Evolutionary conservation across 208 protist species (phyloP), one percentile per base, ranked within the genome.

Genomic region (Trypanosoma mega): DNA sequence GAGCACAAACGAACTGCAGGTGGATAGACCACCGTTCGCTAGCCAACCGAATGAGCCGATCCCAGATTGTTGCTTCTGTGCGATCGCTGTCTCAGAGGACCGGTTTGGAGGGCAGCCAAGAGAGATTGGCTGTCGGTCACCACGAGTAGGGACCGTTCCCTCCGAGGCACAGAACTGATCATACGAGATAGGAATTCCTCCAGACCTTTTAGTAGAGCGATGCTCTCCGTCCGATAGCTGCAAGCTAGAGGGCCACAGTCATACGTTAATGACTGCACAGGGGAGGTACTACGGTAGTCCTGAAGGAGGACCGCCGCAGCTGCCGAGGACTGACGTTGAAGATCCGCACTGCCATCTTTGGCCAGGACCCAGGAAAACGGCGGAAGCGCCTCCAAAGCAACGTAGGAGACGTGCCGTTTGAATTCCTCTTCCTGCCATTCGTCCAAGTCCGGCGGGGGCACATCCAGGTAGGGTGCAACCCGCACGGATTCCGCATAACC

Each of bases 181-280:
- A 39, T 39, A 12, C 34, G 6, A 39, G 34, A 39, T 39, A 39
- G 6, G 34, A 39, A 16, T 6, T 9, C 1, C 11, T 9, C 29
- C 2, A 55, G 20, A 23, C 27, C 14, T 20, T 6, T 14, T 5
- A 55, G 30, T 3, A 41, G 4, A 20, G 50, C 50, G 23, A 37
- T 39, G 5, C 27, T 24, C 9, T 55, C 30, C 1, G 50, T 55
- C 30, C 50, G 23, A 2, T 41, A 55, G 20, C 50, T 55, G 30
- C 50, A 55, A 37, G 50, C 34, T 16, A 39, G 30, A 41, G 30
- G 16, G 8, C 24, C 16, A 8, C 50, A 4, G 29, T n/a, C 14
- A 21, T 37, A 21, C 12, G 23, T 55, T 21, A 3, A 14, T 11
- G 20, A 11, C 23, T 23, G 50, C 5, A 21, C 29, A 41, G 30